Evolutionary conservation across 2,329 filamentous ascomycete genomes (phyloP), one percentile per base, ranked within the genome.

Genomic region (Aureobasidium melanogenum): DNA sequence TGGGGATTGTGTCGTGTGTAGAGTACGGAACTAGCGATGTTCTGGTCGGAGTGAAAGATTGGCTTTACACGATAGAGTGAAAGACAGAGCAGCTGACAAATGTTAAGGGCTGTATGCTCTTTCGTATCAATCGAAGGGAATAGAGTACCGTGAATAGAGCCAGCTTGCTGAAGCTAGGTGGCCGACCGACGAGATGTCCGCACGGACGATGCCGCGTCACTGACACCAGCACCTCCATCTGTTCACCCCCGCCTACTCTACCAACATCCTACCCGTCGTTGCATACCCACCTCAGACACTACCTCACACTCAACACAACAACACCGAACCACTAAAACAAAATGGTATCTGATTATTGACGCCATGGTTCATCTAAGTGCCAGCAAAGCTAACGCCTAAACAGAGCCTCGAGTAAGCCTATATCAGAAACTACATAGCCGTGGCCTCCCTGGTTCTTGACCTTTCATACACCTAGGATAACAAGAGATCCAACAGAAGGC

Each of bases 371-470:
- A 15, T 26, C n/a, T 9, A 57, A 46, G 7, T 34, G 47, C 12
- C 43, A 58, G 24, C 38, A 4, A 24, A 17, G 32, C 60, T 62
- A 46, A 62, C 26, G 12, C 17, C 17, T 6, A n/a, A n/a, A 34
- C 32, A 63, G 62, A 58, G 58, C 58, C 62, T 63, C 39, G 58
- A 59, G 62, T 63, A 61, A 51, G 52, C 30, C 36, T 9, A 34
- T 34, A 34, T 51, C 14, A 17, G 22, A 22, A 22, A 56, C 28
- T 46, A n/a, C 3, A 43, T n/a, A 34, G 32, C 32, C 32, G 32
- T 36, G 32, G 14, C 32, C 32, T 36, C 32, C 32, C 30, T 32
- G 30, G 3, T 10, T 32, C 2, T 32, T 12, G 2, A 10, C 10
- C 10, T 12, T 9, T 36, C 32, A 15, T 36, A 14, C 32, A 15